Percentiles rank a stretch among this genome's conserved stretches.
Evolutionary conservation across 2,329 filamentous ascomycete species (phyloP).

Genomic region (Epichloe brachyelytri): DNA sequence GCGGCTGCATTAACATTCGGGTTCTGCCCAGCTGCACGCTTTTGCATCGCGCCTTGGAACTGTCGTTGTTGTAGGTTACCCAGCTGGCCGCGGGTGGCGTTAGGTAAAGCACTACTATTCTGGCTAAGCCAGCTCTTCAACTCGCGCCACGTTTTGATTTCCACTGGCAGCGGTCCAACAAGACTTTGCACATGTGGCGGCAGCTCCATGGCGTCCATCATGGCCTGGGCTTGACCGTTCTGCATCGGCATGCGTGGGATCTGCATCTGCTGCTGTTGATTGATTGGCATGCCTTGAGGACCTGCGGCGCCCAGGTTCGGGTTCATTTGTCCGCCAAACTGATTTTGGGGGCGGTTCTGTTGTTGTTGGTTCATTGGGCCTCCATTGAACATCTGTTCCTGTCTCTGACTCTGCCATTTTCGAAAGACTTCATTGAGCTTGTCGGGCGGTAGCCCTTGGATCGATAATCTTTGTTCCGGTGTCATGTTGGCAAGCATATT

Average conservation of each 20-base stretch:
- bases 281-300: slow-evolving; percentile 16
- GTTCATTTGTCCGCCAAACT: slow-evolving; percentile 21
- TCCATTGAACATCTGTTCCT: slow-evolving; percentile 21
- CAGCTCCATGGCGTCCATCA: slow-evolving; percentile 38
- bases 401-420: slow-evolving; percentile 32
- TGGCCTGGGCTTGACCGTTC: slow-evolving; percentile 21
- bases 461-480: slow-evolving; percentile 30
- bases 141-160: slow-evolving; percentile 37
- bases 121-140: slow-evolving; percentile 29
- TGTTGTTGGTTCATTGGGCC: slow-evolving; percentile 16
- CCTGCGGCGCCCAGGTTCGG: slow-evolving; percentile 17
- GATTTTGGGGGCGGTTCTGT: slow-evolving; percentile 17
- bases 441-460: slow-evolving; percentile 32
- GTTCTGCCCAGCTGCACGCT: slow-evolving; percentile 19
- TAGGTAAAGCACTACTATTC: slow-evolving; percentile 22
- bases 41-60: slow-evolving; percentile 22
- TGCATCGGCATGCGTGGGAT: slow-evolving; percentile 15
- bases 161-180: slow-evolving; percentile 22
- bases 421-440: slow-evolving; percentile 39
- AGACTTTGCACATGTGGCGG: slow-evolving; percentile 22
- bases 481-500: slow-evolving; percentile 31
- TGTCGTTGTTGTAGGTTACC: slow-evolving; percentile 25
- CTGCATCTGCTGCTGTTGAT: slow-evolving; percentile 16
- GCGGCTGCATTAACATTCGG: slow-evolving; percentile 13
- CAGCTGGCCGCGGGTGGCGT: slow-evolving; percentile 20